Evolutionary conservation across 1,139 yeast genomes (phyloP), one percentile per base, ranked within the genome.

Genomic region (Hemisphaericaspora lyxosophila): DNA sequence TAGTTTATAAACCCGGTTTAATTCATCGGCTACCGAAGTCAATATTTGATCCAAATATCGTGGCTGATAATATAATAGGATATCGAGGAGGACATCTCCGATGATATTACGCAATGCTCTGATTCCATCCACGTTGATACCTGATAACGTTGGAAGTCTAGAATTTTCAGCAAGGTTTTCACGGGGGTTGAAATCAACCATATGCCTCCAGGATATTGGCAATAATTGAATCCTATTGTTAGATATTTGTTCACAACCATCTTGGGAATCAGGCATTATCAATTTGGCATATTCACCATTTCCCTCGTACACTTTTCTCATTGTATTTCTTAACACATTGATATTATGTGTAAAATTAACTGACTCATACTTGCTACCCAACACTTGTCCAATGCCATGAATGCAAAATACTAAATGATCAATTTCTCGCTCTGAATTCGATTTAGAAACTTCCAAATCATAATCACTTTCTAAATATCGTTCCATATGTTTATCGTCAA

Each of bases 371-470:
- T 80, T 80, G 38, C 80, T 78, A 3, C 96, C 94, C 42, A 92
- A 68, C 29, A 84, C 80, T 58, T 92, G 98, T 1, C 97, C 97
- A 46, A 92, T 87, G 0, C 98, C 97, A 59, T 92, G 98, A 33
- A 90, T 75, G 47, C 95, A 92, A 13, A 92, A 67, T 2, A 90
- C 77, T 40, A 92, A 62, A 60, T 92, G 97, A 36, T 87, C 89
- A 13, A 89, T 72, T 22, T 78, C 69, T 42, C 95, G 64, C 28
- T 70, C 60, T 4, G 73, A 63, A 16, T 61, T 55, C 22, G 59
- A 51, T 1, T 47, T 35, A 1, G 58, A 59, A 8, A 62, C 59
- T 16, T 69, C 68, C 28, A 62, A 62, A 22, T 73, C 66, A 49
- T 69, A 79, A 53, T 81, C 88, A 6, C 70, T 58, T 47, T 77